These are phyloP conservation scores for Arabidopsis arenosa DNA, from an alignment of 345 rosid species.

Conservation along the genomic window DNA sequence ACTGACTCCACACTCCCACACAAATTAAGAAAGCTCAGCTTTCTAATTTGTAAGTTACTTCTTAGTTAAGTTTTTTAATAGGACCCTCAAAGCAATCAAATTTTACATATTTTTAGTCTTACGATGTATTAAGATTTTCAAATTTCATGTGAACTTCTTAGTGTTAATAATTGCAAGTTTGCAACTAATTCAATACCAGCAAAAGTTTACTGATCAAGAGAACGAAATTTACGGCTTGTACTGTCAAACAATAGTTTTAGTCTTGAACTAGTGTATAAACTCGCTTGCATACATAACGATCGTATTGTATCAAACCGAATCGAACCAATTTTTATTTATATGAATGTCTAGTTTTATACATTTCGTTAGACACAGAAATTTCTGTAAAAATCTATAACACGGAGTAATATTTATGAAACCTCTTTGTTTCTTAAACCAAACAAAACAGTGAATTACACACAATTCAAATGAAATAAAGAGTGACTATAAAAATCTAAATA, in stretches of 20 bases:
- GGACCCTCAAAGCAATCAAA: not conserved
- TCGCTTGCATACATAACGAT: no score
- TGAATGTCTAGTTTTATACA: no score
- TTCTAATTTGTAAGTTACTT: constrained; percentile 17
- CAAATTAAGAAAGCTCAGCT: not conserved
- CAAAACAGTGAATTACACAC: constrained; percentile 13
- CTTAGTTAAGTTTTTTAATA: constrained; percentile 9
- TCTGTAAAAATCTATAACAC: no score
- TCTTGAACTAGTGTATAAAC: no score
- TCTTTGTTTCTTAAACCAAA: constrained; percentile 22
- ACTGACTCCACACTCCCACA: constrained; percentile 6
- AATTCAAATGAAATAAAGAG: not conserved
- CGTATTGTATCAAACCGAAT: no score
- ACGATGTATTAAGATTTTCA: not conserved
- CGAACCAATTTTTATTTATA: no score
- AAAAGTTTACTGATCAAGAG: not conserved
- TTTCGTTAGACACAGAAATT: no score
- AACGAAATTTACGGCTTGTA: no score
- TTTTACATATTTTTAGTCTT: constrained; percentile 1
- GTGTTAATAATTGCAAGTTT: not conserved
- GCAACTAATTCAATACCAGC: not conserved
- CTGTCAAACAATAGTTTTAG: no score
- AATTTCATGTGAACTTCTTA: not conserved
- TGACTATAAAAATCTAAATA: not conserved
- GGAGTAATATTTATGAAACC: no score